Evolutionary conservation across 345 rosid species (phyloP), one percentile per base, ranked within the genome.

Genomic region (Acer saccharum): DNA sequence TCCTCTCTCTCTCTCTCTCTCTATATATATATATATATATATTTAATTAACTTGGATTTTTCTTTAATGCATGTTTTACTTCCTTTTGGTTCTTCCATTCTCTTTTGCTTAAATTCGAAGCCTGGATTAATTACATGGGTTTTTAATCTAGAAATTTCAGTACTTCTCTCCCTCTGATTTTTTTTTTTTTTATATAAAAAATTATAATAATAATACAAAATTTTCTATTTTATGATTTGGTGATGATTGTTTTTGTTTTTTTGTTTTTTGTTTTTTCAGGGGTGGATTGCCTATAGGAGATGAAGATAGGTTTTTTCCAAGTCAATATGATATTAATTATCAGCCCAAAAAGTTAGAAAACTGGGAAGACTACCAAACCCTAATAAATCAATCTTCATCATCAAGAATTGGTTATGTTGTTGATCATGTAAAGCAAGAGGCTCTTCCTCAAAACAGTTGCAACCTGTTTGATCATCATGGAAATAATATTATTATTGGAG

Each of bases 371-470:
- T 14, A 27, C 73, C 88, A 84, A 81, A 70, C 75, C 80, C 76
- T 84, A 72, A 83, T 84, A 72, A 83, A 77, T 72, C 72, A 80
- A n/a, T 71, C 75, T 18, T 29, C 10, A 35, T 35, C 74, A 41
- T 21, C 75, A 48, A 75, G 80, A 23, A 43, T 63, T 64, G 13
- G 68, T 18, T 77, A 67, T 48, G 54, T 74, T 57, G 84, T 35
- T 35, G 39, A 35, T 35, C 39, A 85, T 78, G 72, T 84, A 44
- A 85, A 87, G 79, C 88, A 87, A 84, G 89, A 88, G 63, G 75
- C 73, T 48, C 35, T 32, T 32, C 27, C 88, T 60, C 85, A 78
- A 66, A 80, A 50, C 10, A 81, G 44, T 32, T 32, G 35, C 75
- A 84, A 79, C 76, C 57, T 81, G 67, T 80, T 82, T 50, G 79